Evolutionary conservation across 106 monocot species (phyloP).

Genomic region (Allium cepa): DNA sequence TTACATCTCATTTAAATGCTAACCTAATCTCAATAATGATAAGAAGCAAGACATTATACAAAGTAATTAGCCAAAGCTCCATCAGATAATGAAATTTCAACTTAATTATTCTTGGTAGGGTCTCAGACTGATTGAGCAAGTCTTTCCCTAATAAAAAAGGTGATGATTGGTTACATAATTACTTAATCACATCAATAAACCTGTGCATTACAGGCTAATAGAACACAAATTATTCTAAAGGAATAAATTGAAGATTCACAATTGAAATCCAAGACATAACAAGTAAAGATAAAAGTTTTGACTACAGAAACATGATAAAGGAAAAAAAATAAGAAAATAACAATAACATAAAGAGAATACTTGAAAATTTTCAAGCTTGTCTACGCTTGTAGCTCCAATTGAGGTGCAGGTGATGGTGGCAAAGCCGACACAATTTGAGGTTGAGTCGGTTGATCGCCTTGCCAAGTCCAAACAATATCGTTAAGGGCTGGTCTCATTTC

Average conservation of each 20-base stretch:
- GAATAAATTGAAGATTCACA: neutral
- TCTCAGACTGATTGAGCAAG: too few species aligned
- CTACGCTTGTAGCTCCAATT: neutral
- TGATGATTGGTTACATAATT: too few species aligned
- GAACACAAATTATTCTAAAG: too few species aligned
- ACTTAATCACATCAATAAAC: too few species aligned
- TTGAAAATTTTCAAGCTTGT: neutral
- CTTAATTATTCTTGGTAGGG: too few species aligned
- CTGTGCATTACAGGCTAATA: too few species aligned
- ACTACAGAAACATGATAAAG: neutral
- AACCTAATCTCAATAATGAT: too few species aligned
- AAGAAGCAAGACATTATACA: too few species aligned
- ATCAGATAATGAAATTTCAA: too few species aligned
- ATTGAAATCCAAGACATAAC: neutral
- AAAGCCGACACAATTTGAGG: neutral
- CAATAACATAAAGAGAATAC: neutral
- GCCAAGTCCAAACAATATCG: constrained; percentile 59
- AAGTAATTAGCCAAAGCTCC: too few species aligned
- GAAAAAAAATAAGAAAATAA: neutral
- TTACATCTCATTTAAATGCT: too few species aligned
- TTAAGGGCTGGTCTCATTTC: constrained; percentile 39
- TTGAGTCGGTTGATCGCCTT: constrained; percentile 24
- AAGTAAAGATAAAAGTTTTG: neutral
- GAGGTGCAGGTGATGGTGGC: neutral
- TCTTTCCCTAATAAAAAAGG: too few species aligned